These are phyloP conservation scores for Sphagnum magellanicum DNA, from an alignment of 228 moss, liverwort and hornwort genomes.

Conservation along the genomic window DNA sequence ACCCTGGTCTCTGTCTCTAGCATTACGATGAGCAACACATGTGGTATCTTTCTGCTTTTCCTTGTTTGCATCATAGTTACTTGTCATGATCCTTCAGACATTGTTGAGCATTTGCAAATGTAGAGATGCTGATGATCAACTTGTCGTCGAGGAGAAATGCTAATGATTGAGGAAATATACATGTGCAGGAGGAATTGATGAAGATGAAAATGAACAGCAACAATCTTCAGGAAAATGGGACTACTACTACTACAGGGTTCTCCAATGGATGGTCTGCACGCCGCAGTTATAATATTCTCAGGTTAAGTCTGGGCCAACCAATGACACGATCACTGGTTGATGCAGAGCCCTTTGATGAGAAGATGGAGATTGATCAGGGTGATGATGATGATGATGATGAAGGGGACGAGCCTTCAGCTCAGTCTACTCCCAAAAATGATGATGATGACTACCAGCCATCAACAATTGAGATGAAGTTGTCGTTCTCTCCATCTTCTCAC, in stretches of 20 bases:
- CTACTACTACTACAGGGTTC: not conserved
- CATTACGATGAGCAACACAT: too few relatives aligned
- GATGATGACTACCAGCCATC: not conserved
- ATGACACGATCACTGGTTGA: slow-evolving; percentile 31
- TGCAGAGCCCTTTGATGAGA: slow-evolving; percentile 22
- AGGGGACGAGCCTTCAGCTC: not conserved
- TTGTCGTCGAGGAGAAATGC: too few relatives aligned
- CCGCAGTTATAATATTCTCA: slow-evolving; percentile 43
- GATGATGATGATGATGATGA: slow-evolving; percentile 7
- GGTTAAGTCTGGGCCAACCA: slow-evolving; percentile 31
- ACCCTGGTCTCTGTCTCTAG: too few relatives aligned
- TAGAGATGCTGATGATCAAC: too few relatives aligned
- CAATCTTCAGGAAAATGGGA: too few relatives aligned
- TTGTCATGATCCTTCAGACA: too few relatives aligned
- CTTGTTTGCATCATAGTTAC: too few relatives aligned
- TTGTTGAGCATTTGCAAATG: too few relatives aligned
- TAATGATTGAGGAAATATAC: too few relatives aligned
- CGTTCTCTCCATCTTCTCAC: not conserved
- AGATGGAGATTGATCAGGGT: slow-evolving; percentile 10
- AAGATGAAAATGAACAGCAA: slow-evolving; percentile 59
- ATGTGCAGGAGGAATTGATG: slow-evolving; percentile 64
- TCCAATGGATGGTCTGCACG: slow-evolving; percentile 46
- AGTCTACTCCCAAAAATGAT: not conserved
- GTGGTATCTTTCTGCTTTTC: too few relatives aligned
- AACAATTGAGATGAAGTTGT: not conserved